Base-by-base conservation (phyloP, 2,329 filamentous ascomycete species). In the Parastagonospora nodorum region DNA sequence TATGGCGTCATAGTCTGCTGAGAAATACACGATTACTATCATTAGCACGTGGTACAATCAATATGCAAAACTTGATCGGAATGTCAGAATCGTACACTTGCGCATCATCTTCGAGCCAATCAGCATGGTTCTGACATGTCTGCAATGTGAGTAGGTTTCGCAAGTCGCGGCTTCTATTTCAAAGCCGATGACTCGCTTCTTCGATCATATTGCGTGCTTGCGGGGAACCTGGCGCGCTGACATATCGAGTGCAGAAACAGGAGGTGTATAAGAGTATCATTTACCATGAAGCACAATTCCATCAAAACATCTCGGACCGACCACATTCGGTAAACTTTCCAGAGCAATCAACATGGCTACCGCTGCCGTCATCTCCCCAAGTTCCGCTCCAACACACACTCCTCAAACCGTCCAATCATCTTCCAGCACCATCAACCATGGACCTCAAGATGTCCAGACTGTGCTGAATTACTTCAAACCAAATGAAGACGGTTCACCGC, bases 191-290 rank as follows among this genome's bases (percentile, higher is more conserved):
- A 58, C 55, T 49, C 46, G 27, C 47, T 51, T 9, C 33, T 44
- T 45, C 54, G 35, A 58, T 16, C 15, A 41, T 50, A 69, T 69
- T 48, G 53, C 65, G 66, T 69, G 66, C 65, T 67, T 69, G 66
- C 64, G 66, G 66, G 65, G 66, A 66, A 66, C 54, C 54, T 50
- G 15, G 47, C 19, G 40, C 58, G 63, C 60, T 66, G 57, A 66
- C 60, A 61, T 63, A 64, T 66, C 53, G 11, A 27, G 27, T 35
- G 28, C 10, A 24, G 12, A 32, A 9, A 5, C 10, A 30, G 8
- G 10, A 27, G 10, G 8, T 16, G 9, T 48, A 42, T 42, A 42
- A 38, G 8, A 39, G 4, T 11, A 12, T 29, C 2, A 8, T 11
- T 14, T 29, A 16, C 9, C 2, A 16, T 19, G 15, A 27, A n/a